Percentiles rank a stretch among this genome's conserved stretches.
Conservation (phyloP, 2,329 filamentous ascomycete species). For the Zymoseptoria crescenta region DNA sequence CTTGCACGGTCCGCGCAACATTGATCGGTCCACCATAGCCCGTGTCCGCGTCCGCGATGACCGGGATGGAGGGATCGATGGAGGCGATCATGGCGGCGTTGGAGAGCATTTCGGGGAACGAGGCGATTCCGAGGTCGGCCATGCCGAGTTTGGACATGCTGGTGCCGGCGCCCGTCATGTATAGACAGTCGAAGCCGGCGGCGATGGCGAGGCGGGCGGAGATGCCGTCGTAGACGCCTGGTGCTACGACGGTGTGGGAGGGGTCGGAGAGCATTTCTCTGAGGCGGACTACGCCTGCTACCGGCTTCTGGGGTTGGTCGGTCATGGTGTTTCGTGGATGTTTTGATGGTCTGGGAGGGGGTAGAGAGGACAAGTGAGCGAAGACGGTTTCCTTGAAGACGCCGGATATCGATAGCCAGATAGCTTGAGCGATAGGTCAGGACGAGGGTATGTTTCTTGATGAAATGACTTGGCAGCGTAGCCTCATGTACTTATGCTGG, state of each 20-base stretch:
- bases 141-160: slow-evolving; percentile 53
- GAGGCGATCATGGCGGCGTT: slow-evolving; percentile 60
- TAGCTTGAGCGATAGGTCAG: background rate
- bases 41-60: slow-evolving; percentile 57
- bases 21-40: slow-evolving; percentile 44
- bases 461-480: background rate
- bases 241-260: slow-evolving; percentile 43
- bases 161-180: slow-evolving; percentile 62
- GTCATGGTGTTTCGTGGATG: background rate
- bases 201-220: slow-evolving; percentile 55
- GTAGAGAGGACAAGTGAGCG: background rate
- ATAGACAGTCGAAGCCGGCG: slow-evolving; percentile 56
- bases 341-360: background rate
- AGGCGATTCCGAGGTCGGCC: slow-evolving; percentile 56
- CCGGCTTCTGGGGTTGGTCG: background rate
- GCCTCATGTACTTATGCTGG: background rate
- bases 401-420: background rate
- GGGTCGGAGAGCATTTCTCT: slow-evolving; percentile 26
- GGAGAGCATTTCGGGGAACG: slow-evolving; percentile 54
- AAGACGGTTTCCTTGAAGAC: too few species aligned
- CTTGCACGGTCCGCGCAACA: slow-evolving; percentile 20
- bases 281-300: slow-evolving; percentile 19
- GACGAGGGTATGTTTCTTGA: background rate
- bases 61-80: slow-evolving; percentile 46
- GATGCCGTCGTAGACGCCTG: slow-evolving; percentile 62